A percentile compares a stretch with the other conserved stretches of the same genome.
Evolutionary conservation across 257 asterid genomes (phyloP).

Genomic region (Gardenia jasminoides): DNA sequence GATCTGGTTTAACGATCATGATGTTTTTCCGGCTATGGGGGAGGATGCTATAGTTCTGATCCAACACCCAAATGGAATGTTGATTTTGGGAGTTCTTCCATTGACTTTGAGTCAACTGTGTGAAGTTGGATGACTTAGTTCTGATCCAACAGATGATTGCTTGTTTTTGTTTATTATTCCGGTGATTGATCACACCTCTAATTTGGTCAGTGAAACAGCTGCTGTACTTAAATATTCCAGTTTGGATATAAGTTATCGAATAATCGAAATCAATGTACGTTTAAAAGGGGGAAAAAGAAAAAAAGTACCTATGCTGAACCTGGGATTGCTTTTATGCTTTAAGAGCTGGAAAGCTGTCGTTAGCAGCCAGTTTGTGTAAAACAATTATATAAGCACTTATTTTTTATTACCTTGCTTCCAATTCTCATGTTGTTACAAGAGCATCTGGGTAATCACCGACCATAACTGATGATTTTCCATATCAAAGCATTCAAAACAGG

Average conservation of each 20-base stretch:
- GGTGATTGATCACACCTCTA: not conserved
- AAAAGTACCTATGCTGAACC: too few species aligned
- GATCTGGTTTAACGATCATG: not conserved
- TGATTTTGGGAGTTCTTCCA: too few species aligned
- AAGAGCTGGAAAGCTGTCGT: not conserved
- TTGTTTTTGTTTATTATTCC: not conserved
- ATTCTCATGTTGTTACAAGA: not conserved
- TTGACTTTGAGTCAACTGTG: not conserved
- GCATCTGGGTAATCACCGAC: not conserved
- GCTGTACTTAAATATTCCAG: too few species aligned
- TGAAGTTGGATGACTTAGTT: not conserved
- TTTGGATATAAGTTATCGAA: too few species aligned
- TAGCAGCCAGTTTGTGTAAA: not conserved
- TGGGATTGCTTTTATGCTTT: too few species aligned
- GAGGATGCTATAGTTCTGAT: conserved; percentile 4
- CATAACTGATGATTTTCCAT: not conserved
- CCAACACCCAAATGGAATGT: not conserved
- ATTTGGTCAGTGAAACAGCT: too few species aligned
- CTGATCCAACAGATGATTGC: not conserved
- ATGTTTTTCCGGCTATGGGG: not conserved
- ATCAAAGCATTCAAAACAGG: not conserved
- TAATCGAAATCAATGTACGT: too few species aligned
- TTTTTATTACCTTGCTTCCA: not conserved
- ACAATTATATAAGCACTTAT: not conserved
- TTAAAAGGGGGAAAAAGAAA: too few species aligned